Conservation (phyloP, 2,329 filamentous ascomycete genomes). For the Chlorencoelia australis region DNA sequence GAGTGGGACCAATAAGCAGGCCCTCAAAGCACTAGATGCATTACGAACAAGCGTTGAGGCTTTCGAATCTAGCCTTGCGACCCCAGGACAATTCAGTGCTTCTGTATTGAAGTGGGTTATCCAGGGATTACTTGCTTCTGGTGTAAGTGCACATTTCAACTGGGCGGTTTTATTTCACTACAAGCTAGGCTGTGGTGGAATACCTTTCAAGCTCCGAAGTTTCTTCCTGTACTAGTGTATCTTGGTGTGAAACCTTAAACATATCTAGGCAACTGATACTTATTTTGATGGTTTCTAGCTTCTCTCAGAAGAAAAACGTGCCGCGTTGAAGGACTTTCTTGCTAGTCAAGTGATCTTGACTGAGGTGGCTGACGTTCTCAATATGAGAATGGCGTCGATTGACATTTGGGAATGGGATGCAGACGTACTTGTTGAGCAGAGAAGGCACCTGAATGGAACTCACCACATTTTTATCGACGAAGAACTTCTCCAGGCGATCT, state of each 20-base stretch:
- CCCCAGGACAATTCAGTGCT: constrained; percentile 31
- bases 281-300: no score
- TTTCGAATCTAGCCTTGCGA: constrained; percentile 25
- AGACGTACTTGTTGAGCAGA: constrained; percentile 38
- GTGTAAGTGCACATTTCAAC: no score
- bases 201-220: no score
- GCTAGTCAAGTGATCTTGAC: constrained; percentile 38
- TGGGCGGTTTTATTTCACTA: no score
- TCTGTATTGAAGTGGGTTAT: constrained; percentile 36
- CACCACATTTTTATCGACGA: constrained; percentile 53
- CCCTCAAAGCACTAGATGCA: constrained; percentile 33
- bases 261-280: no score
- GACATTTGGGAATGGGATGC: constrained; percentile 42
- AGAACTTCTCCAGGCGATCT: constrained; percentile 44
- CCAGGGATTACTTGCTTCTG: constrained; percentile 37
- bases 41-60: constrained; percentile 31
- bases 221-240: no score
- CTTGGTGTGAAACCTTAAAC: no score
- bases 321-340: constrained; percentile 40
- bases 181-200: no score
- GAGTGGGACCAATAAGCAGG: constrained; percentile 26
- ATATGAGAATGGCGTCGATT: constrained; percentile 42
- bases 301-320: constrained; percentile 40
- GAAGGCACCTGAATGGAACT: constrained; percentile 45
- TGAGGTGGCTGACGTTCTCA: constrained; percentile 47